A percentile compares a stretch with the other conserved stretches of the same genome.
These are phyloP conservation scores for Entoloma clypeatum DNA, from an alignment of 1,284 basidiomycete genomes.

Conservation along the genomic window DNA sequence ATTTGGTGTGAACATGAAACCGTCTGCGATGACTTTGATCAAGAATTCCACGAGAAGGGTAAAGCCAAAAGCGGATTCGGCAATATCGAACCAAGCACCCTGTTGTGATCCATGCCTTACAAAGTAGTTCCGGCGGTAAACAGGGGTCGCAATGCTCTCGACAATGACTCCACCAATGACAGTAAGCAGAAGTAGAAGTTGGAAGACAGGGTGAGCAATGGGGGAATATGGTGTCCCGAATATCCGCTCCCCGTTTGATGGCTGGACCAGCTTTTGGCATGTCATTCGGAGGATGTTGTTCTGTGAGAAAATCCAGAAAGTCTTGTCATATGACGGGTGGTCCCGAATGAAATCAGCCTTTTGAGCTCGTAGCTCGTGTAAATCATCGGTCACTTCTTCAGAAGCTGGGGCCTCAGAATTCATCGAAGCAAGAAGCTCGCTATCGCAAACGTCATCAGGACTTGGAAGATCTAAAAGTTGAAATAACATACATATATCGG, in stretches of 20 bases:
- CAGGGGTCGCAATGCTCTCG: slow-evolving; percentile 82
- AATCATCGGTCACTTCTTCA: slow-evolving; percentile 56
- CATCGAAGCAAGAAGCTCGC: slow-evolving; percentile 64
- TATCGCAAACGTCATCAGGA: slow-evolving; percentile 23
- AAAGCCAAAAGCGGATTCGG: slow-evolving; percentile 75
- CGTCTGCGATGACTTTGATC: slow-evolving; percentile 92
- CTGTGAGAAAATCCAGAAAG: slow-evolving; percentile 89
- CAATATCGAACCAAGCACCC: slow-evolving; percentile 86
- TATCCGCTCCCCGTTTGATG: slow-evolving; percentile 83
- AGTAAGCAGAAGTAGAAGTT: slow-evolving; percentile 69
- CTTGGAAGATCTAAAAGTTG: slow-evolving; percentile 3
- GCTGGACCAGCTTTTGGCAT: slow-evolving; percentile 84
- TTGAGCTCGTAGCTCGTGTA: slow-evolving; percentile 74
- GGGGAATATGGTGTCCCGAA: slow-evolving; percentile 71
- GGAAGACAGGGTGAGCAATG: slow-evolving; percentile 70
- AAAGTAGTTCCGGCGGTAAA: slow-evolving; percentile 81
- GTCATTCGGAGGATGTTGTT: slow-evolving; percentile 69
- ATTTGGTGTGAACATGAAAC: slow-evolving; percentile 90
- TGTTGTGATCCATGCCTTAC: slow-evolving; percentile 54
- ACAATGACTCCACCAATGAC: slow-evolving; percentile 86
- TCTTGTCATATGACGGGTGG: slow-evolving; percentile 89
- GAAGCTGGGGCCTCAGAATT: slow-evolving; percentile 46
- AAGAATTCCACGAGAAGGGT: slow-evolving; percentile 82
- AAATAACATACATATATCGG: slow-evolving; percentile 52
- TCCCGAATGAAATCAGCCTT: slow-evolving; percentile 87